phyloP scores from a whole-genome alignment of 805 yeast genomes.

The Barnettozyma pratensis region DNA sequence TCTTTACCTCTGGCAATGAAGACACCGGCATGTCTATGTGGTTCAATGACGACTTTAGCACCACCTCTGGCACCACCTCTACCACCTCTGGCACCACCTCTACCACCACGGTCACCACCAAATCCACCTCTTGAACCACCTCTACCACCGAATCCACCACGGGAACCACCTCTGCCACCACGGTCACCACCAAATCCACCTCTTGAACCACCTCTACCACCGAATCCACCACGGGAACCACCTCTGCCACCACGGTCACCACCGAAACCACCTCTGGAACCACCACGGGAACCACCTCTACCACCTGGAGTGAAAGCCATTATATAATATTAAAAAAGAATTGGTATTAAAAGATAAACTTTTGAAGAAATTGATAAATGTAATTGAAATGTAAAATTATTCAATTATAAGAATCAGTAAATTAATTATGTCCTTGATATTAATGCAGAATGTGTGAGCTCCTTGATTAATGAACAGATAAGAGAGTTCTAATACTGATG shows the following conservation, averaged over 20 bases:
- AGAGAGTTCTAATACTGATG: background rate
- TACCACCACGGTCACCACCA: slow-evolving; percentile 58
- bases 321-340: slow-evolving; percentile 14
- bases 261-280: slow-evolving; percentile 24
- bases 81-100: slow-evolving; percentile 47
- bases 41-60: slow-evolving; percentile 96
- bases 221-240: slow-evolving; percentile 37
- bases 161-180: slow-evolving; percentile 44
- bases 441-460: background rate
- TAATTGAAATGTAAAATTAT: too few relatives aligned
- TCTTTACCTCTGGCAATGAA: slow-evolving; percentile 99
- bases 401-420: background rate
- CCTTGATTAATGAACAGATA: background rate
- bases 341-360: background rate
- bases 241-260: slow-evolving; percentile 44
- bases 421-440: background rate
- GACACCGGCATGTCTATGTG: slow-evolving; percentile 98
- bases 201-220: slow-evolving; percentile 27
- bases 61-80: slow-evolving; percentile 82
- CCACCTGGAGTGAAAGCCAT: slow-evolving; percentile 78
- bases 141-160: slow-evolving; percentile 52
- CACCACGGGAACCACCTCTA: slow-evolving; percentile 54
- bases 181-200: slow-evolving; percentile 43
- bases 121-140: slow-evolving; percentile 49
- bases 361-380: background rate